Evolutionary conservation across 345 rosid species (phyloP), one percentile per base, ranked within the genome.

Genomic region (Citrus maxima): DNA sequence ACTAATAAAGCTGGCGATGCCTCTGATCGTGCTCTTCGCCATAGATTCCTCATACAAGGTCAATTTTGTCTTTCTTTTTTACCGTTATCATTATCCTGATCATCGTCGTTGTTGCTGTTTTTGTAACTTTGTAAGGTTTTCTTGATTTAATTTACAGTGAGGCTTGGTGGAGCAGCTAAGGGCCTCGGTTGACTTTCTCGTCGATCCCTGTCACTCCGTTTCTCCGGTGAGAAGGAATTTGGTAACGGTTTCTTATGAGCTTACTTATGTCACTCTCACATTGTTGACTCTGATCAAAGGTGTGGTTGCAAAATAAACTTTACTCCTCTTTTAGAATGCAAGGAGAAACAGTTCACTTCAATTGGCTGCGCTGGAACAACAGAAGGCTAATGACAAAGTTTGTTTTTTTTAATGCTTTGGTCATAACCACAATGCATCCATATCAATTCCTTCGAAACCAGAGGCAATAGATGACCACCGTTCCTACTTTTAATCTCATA

Each of bases 11-110:
- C 67, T 22, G 87, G 64, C 13, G 89, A 86, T 55, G 86, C 78
- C 67, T 90, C 91, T 68, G 86, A 84, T 78, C 69, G 71, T 42
- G 89, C 84, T 69, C 87, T 94, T 70, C 93, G 88, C 74, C 90
- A 93, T 55, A 86, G 95, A 82, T 97, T 91, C 85, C 91, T 97
- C 67, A 85, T 91, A 84, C 86, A 90, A 87, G 97, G 98, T 92
- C 51, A 21, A n/a, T 19, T 30, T 35, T 32, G 13, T 24, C 55
- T n/a, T 27, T 12, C 5, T 13, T 28, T 28, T 3, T 9, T 8
- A 38, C 74, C 60, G 0, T 51, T 54, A 19, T 68, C 16, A 21
- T 78, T 9, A 22, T 78, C 10, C 0, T 40, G 46, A 71, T 42
- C 18, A 25, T 71, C 30, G 18, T 66, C 58, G 32, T 42, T 21